Evolutionary conservation across 257 asterid genomes (phyloP).

Genomic region (Parsonsia alboflavescens): DNA sequence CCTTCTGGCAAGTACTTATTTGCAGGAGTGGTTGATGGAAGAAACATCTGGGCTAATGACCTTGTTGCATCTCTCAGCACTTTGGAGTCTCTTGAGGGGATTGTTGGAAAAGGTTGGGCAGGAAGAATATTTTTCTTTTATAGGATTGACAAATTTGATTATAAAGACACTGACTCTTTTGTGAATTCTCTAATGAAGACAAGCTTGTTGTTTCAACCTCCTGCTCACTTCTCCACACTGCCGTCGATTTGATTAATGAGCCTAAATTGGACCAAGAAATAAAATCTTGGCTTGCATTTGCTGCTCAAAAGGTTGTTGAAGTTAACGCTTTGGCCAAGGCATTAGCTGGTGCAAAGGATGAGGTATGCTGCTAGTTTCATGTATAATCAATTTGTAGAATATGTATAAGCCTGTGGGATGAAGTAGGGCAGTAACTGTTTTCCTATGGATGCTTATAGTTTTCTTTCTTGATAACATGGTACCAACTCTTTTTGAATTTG

Average conservation of each 20-base stretch:
- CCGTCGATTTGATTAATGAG: constrained; percentile 87
- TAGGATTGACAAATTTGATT: background rate
- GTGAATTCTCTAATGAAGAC: constrained; percentile 39
- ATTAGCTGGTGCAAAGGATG: constrained; percentile 69
- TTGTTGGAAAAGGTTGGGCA: constrained; percentile 79
- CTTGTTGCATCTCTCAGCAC: constrained; percentile 57
- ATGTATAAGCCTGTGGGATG: background rate
- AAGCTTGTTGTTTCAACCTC: constrained; percentile 96
- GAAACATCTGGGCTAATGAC: constrained; percentile 99
- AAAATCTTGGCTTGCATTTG: constrained; percentile 96
- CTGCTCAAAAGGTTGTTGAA: constrained; percentile 92
- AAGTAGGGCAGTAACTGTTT: background rate
- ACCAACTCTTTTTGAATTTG: background rate
- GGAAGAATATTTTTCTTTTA: background rate
- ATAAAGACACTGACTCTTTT: background rate
- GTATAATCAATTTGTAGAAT: no score
- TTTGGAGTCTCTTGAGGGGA: constrained; percentile 64
- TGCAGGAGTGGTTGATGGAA: constrained; percentile 98
- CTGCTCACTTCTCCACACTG: constrained; percentile 88
- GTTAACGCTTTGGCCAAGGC: constrained; percentile 96
- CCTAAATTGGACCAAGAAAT: constrained; percentile 82
- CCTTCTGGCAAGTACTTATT: constrained; percentile 89
- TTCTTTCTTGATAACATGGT: background rate
- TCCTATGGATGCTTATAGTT: background rate
- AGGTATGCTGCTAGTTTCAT: constrained; percentile 35